Percentiles rank a stretch among this genome's conserved stretches.
Evolutionary conservation across 208 protist genomes (phyloP).

Genomic region (Trypanosoma cruzi): DNA sequence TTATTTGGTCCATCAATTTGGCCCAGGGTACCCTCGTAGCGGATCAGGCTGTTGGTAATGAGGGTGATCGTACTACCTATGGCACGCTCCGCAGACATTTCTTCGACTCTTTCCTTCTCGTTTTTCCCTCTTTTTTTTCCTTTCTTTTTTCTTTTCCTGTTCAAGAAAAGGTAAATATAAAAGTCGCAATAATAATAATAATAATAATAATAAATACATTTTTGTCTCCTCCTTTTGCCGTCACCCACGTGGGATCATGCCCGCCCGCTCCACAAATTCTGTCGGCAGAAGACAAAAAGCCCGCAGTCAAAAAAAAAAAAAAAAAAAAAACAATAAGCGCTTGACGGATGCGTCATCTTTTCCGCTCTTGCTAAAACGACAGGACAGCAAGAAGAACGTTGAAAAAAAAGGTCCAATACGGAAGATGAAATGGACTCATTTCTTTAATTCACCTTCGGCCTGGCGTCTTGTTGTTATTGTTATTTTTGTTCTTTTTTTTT

Average conservation of each 20-base stretch:
- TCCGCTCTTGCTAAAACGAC: too few relatives aligned
- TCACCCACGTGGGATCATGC: too few relatives aligned
- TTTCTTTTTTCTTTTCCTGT: conserved; percentile 7
- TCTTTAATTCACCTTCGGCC: not conserved
- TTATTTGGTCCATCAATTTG: conserved; percentile 73
- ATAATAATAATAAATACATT: too few relatives aligned
- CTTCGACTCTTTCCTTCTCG: conserved; percentile 6
- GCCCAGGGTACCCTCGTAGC: conserved; percentile 86
- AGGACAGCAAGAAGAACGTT: too few relatives aligned
- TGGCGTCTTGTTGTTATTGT: not conserved
- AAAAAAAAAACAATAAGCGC: too few relatives aligned
- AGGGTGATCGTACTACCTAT: conserved; percentile 78
- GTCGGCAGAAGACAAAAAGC: too few relatives aligned
- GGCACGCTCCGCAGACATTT: conserved; percentile 31
- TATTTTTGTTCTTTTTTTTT: conserved; percentile 9
- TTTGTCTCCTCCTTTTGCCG: too few relatives aligned
- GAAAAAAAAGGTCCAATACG: too few relatives aligned
- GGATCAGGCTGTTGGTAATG: conserved; percentile 89
- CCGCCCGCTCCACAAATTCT: too few relatives aligned
- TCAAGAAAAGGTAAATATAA: not conserved
- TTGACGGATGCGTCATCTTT: too few relatives aligned
- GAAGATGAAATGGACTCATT: not conserved
- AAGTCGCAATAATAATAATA: too few relatives aligned
- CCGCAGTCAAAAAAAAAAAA: too few relatives aligned
- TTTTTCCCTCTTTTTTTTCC: conserved; percentile 11